Conservation (phyloP, 345 rosid genomes). For the Iberis pinnata region DNA sequence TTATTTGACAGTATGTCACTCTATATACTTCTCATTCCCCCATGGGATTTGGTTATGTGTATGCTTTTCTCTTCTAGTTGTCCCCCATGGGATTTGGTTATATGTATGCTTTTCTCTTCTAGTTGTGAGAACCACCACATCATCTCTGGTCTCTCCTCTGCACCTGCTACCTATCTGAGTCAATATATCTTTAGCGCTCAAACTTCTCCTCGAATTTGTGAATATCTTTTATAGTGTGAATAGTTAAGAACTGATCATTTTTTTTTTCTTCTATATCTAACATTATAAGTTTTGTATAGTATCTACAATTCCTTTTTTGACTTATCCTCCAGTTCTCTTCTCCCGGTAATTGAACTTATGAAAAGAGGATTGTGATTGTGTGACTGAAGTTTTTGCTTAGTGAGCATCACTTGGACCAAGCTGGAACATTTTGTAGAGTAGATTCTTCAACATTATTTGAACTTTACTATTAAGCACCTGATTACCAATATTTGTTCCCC, state of each 20-base stretch:
- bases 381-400: constrained; percentile 5
- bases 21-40: constrained; percentile 11
- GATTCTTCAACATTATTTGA: constrained; percentile 14
- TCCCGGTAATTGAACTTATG: background rate
- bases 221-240: background rate
- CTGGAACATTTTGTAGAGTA: constrained; percentile 1
- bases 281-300: constrained; percentile 5
- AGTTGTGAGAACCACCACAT: constrained; percentile 14
- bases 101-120: constrained; percentile 16
- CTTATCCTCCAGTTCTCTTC: constrained; percentile 1
- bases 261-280: too few relatives aligned
- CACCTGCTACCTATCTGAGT: constrained; percentile 3
- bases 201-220: background rate
- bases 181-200: constrained; percentile 5
- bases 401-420: constrained; percentile 10
- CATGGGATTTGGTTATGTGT: constrained; percentile 6
- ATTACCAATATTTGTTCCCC: background rate
- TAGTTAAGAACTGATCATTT: background rate
- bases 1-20: constrained; percentile 68
- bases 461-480: constrained; percentile 4
- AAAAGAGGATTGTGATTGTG: constrained; percentile 8
- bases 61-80: too few relatives aligned
- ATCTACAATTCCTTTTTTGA: constrained; percentile 5
- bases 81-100: constrained; percentile 3
- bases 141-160: constrained; percentile 8